Evolutionary conservation across 306 rosid species (phyloP), one percentile per base, ranked within the genome.

Genomic region (Vachellia collinsii): DNA sequence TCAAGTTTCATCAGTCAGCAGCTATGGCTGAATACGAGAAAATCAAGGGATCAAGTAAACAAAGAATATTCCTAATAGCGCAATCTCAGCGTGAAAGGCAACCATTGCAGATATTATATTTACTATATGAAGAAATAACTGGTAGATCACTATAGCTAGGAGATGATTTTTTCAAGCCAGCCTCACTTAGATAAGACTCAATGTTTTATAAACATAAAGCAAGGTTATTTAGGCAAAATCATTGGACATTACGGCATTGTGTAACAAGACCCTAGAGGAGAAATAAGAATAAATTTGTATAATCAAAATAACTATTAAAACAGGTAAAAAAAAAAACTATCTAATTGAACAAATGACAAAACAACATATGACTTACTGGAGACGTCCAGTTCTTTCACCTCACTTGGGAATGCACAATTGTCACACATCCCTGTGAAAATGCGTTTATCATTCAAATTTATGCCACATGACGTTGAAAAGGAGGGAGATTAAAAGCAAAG

Each of bases 391-490:
- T 91, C 92, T 82, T 85, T 90, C 84, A 89, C 90, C 77, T 89
- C 95, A 64, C 79, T 85, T 78, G 98, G 84, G 69, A 89, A 86
- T 73, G 93, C 92, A 88, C 97, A 92, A 75, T 79, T 88, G 92
- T 94, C 98, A 17, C 98, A 94, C 97, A 92, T 92, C 85, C 94
- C 97, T 92, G 90, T 62, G 77, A 82, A 72, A 77, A 66, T 62
- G 62, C 50, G 58, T 79, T 59, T 42, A 42, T 73, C 67, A 70
- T 41, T 73, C 43, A 81, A 81, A 51, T 54, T 50, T 47, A 56
- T 47, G 62, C 69, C 46, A 67, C 59, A 80, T 38, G 79, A 66
- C 50, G 47, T 70, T 29, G 16, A 42, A 7, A 59, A 56, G 11
- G 44, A 53, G 44, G 58, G 44, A 74, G 13, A 44, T 53, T 19